Conservation (phyloP, 768 basidiomycete genomes). For the Fomitopsis serialis region DNA sequence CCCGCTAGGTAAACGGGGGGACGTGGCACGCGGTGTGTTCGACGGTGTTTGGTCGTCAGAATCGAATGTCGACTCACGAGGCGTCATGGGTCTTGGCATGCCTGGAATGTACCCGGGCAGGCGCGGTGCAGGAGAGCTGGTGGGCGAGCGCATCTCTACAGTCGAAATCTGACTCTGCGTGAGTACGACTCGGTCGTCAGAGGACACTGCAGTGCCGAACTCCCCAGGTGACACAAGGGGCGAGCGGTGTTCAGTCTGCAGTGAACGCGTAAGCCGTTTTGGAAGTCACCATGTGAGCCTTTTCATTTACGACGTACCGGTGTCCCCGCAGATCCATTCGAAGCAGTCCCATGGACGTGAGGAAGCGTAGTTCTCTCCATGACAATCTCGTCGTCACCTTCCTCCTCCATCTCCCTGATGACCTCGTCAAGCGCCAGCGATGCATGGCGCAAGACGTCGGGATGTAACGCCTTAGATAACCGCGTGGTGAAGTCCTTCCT, state of each 20-base stretch:
- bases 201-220: slow-evolving; percentile 64
- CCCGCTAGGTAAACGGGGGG: slow-evolving; percentile 42
- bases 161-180: slow-evolving; percentile 50
- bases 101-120: slow-evolving; percentile 85
- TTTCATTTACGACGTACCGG: not conserved
- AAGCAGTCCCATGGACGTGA: slow-evolving; percentile 3
- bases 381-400: slow-evolving; percentile 58
- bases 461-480: slow-evolving; percentile 45
- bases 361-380: slow-evolving; percentile 53
- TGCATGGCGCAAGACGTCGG: slow-evolving; percentile 52
- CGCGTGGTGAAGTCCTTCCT: slow-evolving; percentile 24
- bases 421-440: slow-evolving; percentile 73
- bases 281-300: not conserved
- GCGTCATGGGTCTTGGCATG: slow-evolving; percentile 89
- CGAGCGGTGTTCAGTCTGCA: slow-evolving; percentile 15
- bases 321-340: not conserved
- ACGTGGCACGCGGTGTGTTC: slow-evolving; percentile 73
- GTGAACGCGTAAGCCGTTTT: slow-evolving; percentile 1
- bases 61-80: slow-evolving; percentile 62
- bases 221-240: slow-evolving; percentile 22
- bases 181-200: slow-evolving; percentile 49
- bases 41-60: slow-evolving; percentile 68
- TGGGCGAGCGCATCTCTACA: slow-evolving; percentile 46
- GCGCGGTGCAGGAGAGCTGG: slow-evolving; percentile 44
- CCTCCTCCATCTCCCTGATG: slow-evolving; percentile 73